A percentile compares a stretch with the other conserved stretches of the same genome.
phyloP scores from a whole-genome alignment of 345 rosid species.

The Trapa bicornis region DNA sequence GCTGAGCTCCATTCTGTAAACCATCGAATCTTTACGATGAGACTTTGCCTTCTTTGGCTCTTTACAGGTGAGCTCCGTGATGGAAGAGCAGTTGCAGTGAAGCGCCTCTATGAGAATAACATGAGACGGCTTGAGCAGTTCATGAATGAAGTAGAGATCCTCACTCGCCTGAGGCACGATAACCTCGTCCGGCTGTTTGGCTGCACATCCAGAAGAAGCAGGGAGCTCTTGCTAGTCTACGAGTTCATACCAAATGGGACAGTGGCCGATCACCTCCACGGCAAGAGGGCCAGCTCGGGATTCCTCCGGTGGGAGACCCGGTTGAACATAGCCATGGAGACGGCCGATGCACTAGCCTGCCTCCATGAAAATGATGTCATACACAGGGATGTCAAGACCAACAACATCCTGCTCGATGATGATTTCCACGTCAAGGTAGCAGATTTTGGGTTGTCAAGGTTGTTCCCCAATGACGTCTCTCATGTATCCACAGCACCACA shows the following conservation, averaged over 20 bases:
- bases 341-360: conserved; percentile 56
- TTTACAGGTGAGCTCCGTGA: conserved; percentile 49
- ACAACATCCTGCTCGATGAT: conserved; percentile 66
- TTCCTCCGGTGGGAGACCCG: conserved; percentile 57
- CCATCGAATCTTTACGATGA: neutral
- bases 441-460: conserved; percentile 75
- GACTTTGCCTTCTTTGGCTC: neutral
- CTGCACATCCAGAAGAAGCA: conserved; percentile 63
- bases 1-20: neutral
- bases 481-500: conserved; percentile 92
- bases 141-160: conserved; percentile 65
- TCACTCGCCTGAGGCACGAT: conserved; percentile 45
- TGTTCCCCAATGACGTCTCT: conserved; percentile 58
- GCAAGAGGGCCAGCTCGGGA: conserved; percentile 25
- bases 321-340: conserved; percentile 57
- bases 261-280: conserved; percentile 77
- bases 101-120: conserved; percentile 57
- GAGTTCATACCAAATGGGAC: conserved; percentile 86
- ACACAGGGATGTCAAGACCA: conserved; percentile 80
- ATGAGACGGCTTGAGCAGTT: conserved; percentile 64
- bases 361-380: conserved; percentile 60
- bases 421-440: conserved; percentile 66
- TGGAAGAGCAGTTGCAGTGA: conserved; percentile 71
- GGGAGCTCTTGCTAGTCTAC: conserved; percentile 73
- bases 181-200: conserved; percentile 66